Evolutionary conservation across 2,329 filamentous ascomycete genomes (phyloP).

Genomic region (Sarocladium strictum): DNA sequence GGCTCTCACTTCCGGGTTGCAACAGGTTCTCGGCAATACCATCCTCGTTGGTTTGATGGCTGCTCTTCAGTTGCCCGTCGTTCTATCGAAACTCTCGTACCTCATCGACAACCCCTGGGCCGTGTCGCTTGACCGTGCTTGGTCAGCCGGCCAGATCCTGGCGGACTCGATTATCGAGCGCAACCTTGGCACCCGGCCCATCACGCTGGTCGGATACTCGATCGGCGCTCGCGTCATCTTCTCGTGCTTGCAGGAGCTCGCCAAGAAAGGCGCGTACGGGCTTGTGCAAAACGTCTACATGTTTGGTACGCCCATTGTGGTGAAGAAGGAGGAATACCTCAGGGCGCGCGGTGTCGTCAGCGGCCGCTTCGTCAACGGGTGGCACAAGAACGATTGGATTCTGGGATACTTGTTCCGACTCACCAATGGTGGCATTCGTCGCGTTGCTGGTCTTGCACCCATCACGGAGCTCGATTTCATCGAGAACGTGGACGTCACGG

Average conservation of each 20-base stretch:
- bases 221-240: conserved; percentile 90
- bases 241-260: conserved; percentile 80
- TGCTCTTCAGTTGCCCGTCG: conserved; percentile 83
- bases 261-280: conserved; percentile 75
- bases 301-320: conserved; percentile 87
- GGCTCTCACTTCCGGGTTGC: conserved; percentile 92
- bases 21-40: conserved; percentile 89
- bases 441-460: conserved; percentile 75
- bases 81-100: conserved; percentile 89
- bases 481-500: conserved; percentile 85
- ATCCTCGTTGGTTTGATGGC: conserved; percentile 87
- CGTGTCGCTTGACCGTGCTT: conserved; percentile 88
- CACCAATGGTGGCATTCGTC: conserved; percentile 85
- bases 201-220: conserved; percentile 93
- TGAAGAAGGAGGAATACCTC: conserved; percentile 84
- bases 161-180: conserved; percentile 90
- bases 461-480: conserved; percentile 72
- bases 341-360: conserved; percentile 76
- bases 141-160: conserved; percentile 81
- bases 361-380: conserved; percentile 93
- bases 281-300: conserved; percentile 92
- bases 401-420: conserved; percentile 91
- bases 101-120: conserved; percentile 98
- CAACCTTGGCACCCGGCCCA: conserved; percentile 82
- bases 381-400: conserved; percentile 95